Evolutionary conservation across 768 basidiomycete genomes (phyloP).

Genomic region (Gloeopeniophorella convolvens): DNA sequence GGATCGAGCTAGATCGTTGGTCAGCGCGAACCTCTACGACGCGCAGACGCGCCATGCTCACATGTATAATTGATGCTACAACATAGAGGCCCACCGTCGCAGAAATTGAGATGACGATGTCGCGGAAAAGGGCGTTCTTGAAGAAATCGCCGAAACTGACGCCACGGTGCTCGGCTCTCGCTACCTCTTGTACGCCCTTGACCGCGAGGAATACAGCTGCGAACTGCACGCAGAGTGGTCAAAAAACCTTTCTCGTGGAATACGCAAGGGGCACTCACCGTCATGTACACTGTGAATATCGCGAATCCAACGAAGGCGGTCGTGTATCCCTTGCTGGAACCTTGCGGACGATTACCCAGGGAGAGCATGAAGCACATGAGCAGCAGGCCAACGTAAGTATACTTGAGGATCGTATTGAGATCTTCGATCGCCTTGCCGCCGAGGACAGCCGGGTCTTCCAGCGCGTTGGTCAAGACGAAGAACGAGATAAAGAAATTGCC

Average conservation of each 20-base stretch:
- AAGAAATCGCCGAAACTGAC: slow-evolving; percentile 59
- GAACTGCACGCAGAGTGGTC: slow-evolving; percentile 36
- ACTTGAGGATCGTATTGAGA: slow-evolving; percentile 73
- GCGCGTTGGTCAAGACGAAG: slow-evolving; percentile 61
- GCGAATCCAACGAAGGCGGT: slow-evolving; percentile 82
- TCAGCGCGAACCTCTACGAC: too few species aligned
- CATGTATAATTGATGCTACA: slow-evolving; percentile 75
- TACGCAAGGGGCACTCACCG: slow-evolving; percentile 40
- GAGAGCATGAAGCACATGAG: slow-evolving; percentile 84
- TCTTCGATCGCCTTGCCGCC: slow-evolving; percentile 54
- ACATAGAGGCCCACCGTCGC: slow-evolving; percentile 91
- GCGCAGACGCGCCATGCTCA: slow-evolving; percentile 37
- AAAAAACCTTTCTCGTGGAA: background rate
- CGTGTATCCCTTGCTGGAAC: slow-evolving; percentile 83
- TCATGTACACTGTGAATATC: slow-evolving; percentile 95
- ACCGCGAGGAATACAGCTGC: slow-evolving; percentile 78
- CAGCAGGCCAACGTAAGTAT: slow-evolving; percentile 82
- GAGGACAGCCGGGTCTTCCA: slow-evolving; percentile 59
- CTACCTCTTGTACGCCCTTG: slow-evolving; percentile 65
- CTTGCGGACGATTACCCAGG: slow-evolving; percentile 89
- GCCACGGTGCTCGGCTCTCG: slow-evolving; percentile 36
- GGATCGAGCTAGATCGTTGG: slow-evolving; percentile 98
- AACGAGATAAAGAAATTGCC: slow-evolving; percentile 93
- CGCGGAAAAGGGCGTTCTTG: slow-evolving; percentile 72
- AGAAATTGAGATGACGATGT: slow-evolving; percentile 77